Base-by-base conservation (phyloP, 2,329 filamentous ascomycete species). In the Davidsoniella virescens region DNA sequence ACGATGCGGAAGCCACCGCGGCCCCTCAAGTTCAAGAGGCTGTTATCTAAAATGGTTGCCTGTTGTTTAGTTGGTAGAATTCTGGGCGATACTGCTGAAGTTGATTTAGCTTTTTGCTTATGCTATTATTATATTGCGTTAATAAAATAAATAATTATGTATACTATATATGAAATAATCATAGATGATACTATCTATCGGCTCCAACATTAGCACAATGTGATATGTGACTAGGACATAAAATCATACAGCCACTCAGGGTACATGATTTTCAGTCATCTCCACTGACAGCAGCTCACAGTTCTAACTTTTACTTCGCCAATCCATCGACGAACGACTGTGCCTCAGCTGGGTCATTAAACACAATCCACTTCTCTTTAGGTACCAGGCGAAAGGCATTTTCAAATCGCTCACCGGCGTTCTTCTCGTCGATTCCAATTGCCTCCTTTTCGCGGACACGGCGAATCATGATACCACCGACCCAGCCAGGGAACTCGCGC, bases 401-500 rank as follows among this genome's bases (percentile, higher is more conserved):
- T 61, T 87, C 79, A 59, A 96, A 96, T 26, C 92, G 71, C 56
- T 77, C 72, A 0, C 76, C 71, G 59, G 81, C 79, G 58, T 86
- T 87, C 64, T 84, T 84, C 58, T 82, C 75, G 33, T 81, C 70
- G 63, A 90, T 83, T 29, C 82, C 76, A 9, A 78, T 59, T 2
- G 73, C 75, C 0, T 80, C 78, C 20, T 92, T 76, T 55, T 88
- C 82, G 2, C 72, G 80, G 0, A 92, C 87, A 60, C 85, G 90
- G 49, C 88, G 77, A 58, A 95, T 94, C 55, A 85, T 82, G 44
- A 96, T 92, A 10, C 84, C 74, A 54, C 77, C 76, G 54, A 95
- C 76, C 86, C 87, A 95, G 5, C 73, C 76, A 0, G 81, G 80
- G 55, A 80, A 76, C 45, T 72, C 71, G 48, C 78, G 72, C 57